Evolutionary conservation across 1,139 yeast species (phyloP).

Genomic region (Scheffersomyces lignicola): DNA sequence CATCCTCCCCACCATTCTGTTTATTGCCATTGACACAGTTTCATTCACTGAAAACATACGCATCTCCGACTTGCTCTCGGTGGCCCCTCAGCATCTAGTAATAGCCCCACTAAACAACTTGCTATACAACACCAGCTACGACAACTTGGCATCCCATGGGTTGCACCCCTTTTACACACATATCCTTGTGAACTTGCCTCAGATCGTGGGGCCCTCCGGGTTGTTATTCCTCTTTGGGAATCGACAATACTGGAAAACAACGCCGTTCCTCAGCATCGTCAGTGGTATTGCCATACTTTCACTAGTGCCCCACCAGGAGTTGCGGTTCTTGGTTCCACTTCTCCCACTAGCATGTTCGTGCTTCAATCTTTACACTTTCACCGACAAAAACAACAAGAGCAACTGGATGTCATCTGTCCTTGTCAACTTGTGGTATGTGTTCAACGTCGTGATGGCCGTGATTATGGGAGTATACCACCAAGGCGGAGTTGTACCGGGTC

Average conservation of each 20-base stretch:
- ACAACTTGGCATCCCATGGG: constrained; percentile 77
- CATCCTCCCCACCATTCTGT: constrained; percentile 29
- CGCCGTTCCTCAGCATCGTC: constrained; percentile 57
- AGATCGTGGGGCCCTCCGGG: constrained; percentile 75
- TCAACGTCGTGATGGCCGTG: constrained; percentile 59
- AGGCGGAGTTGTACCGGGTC: constrained; percentile 80
- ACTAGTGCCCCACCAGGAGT: constrained; percentile 85
- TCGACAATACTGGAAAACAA: constrained; percentile 38
- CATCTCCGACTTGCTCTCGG: constrained; percentile 10
- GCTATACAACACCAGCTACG: constrained; percentile 58
- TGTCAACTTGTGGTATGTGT: constrained; percentile 57
- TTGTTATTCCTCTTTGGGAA: constrained; percentile 37
- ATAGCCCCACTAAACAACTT: constrained; percentile 79
- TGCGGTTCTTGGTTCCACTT: constrained; percentile 77
- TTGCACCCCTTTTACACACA: constrained; percentile 80
- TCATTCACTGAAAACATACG: constrained; percentile 9
- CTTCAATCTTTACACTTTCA: constrained; percentile 39
- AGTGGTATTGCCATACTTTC: constrained; percentile 69
- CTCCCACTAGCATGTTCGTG: constrained; percentile 71
- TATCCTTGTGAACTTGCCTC: constrained; percentile 71
- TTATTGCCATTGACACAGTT: constrained; percentile 57
- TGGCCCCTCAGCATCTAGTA: constrained; percentile 20
- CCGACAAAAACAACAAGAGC: constrained; percentile 6
- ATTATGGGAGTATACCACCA: constrained; percentile 86
- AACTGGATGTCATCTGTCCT: constrained; percentile 16